Conservation (phyloP, 2,329 filamentous ascomycete genomes). For the Ascosphaera pollenicola region DNA sequence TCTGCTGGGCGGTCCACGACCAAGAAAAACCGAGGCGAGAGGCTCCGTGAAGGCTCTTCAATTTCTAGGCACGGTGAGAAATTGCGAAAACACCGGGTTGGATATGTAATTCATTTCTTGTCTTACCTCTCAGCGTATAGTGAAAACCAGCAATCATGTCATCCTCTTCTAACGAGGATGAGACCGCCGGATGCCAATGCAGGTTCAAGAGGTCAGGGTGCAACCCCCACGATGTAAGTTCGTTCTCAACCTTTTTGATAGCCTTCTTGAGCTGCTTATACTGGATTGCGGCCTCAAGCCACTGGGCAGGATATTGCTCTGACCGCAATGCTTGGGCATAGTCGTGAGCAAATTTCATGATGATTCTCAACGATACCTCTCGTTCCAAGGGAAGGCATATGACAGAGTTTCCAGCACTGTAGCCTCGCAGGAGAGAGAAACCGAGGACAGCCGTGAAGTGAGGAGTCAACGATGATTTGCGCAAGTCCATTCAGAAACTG, state of each 20-base stretch:
- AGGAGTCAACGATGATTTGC: background rate
- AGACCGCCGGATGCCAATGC: conserved; percentile 27
- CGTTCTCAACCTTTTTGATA: conserved; percentile 55
- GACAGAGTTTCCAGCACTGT: background rate
- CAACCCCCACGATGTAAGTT: conserved; percentile 49
- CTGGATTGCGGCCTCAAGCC: conserved; percentile 53
- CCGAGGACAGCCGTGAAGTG: background rate
- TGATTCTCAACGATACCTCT: background rate
- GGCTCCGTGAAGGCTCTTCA: background rate
- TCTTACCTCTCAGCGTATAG: conserved; percentile 5
- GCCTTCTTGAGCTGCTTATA: conserved; percentile 77
- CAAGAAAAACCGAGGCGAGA: no score
- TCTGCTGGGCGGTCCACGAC: no score
- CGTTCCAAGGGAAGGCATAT: no score
- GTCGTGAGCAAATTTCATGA: conserved; percentile 72
- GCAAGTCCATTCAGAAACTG: background rate
- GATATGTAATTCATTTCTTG: no score
- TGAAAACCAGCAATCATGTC: conserved; percentile 3
- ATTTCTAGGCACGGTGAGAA: background rate
- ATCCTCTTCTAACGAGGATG: conserved; percentile 1
- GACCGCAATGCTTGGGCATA: conserved; percentile 47
- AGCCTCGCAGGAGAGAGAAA: background rate
- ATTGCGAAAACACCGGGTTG: background rate
- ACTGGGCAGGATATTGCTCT: conserved; percentile 53
- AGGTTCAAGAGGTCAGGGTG: conserved; percentile 46